phyloP scores from a whole-genome alignment of 345 rosid genomes.

The Corchorus capsularis region DNA sequence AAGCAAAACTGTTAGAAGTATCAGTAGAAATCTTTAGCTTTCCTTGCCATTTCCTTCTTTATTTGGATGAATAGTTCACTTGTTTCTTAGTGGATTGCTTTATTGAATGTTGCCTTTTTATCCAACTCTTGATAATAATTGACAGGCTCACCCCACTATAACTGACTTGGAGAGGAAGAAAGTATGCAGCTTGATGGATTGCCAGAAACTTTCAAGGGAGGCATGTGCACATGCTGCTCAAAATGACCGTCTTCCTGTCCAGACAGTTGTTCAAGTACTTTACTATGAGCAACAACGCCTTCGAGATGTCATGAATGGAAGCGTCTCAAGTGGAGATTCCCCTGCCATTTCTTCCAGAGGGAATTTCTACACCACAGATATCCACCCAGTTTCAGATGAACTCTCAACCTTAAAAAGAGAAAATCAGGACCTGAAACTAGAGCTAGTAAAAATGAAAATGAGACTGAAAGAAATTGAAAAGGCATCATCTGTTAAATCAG shows the following conservation, averaged over 20 bases:
- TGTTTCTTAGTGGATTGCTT: background rate
- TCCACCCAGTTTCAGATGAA: constrained; percentile 58
- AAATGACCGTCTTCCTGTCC: constrained; percentile 86
- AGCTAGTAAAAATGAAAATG: constrained; percentile 84
- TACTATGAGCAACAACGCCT: constrained; percentile 90
- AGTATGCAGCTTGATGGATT: constrained; percentile 93
- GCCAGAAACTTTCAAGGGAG: constrained; percentile 88
- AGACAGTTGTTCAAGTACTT: constrained; percentile 92
- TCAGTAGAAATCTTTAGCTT: background rate
- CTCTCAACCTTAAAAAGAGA: constrained; percentile 64
- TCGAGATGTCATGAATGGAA: constrained; percentile 61
- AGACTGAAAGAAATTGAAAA: constrained; percentile 72
- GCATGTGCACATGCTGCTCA: constrained; percentile 97
- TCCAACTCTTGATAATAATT: background rate
- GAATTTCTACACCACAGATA: constrained; percentile 36
- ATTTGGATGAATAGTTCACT: background rate
- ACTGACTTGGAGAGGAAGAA: constrained; percentile 93
- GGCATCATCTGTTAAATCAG: constrained; percentile 26
- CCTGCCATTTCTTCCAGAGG: constrained; percentile 40
- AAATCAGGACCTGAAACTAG: constrained; percentile 80
- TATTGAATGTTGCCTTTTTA: background rate
- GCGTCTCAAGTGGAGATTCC: constrained; percentile 33
- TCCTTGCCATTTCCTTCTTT: constrained; percentile 1
- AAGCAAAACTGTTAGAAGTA: background rate
- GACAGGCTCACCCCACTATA: constrained; percentile 81